Conservation (phyloP, 768 basidiomycete genomes). For the Rhodotorula kratochvilovae region DNA sequence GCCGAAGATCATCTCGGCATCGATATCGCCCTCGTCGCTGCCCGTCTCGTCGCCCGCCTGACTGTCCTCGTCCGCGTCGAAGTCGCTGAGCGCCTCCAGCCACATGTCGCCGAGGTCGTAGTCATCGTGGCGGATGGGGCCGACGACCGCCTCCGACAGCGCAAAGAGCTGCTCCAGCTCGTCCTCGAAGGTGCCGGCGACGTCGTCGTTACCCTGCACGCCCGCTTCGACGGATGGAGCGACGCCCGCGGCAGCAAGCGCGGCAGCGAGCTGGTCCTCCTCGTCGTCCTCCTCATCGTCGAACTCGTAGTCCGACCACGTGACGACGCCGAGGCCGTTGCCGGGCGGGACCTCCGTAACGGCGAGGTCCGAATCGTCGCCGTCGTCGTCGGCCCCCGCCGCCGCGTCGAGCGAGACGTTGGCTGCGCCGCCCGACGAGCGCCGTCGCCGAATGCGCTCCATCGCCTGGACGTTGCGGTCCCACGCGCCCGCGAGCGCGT, state of each 20-base stretch:
- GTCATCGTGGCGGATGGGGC: conserved; percentile 28
- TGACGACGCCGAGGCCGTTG: conserved; percentile 35
- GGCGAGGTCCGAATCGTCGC: conserved; percentile 28
- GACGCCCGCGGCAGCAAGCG: neutral
- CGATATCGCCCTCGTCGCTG: conserved; percentile 13
- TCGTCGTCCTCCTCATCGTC: conserved; percentile 18
- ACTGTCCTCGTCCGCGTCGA: conserved; percentile 1
- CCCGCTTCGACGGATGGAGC: neutral
- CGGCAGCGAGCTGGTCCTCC: conserved; percentile 1
- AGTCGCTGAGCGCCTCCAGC: conserved; percentile 29
- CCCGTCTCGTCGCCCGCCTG: conserved; percentile 13
- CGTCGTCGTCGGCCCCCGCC: neutral
- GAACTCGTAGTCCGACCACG: conserved; percentile 36
- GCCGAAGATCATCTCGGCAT: conserved; percentile 30
- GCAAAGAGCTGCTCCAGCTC: conserved; percentile 37
- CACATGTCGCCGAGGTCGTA: conserved; percentile 30
- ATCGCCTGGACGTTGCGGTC: conserved; percentile 20
- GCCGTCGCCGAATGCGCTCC: conserved; percentile 12
- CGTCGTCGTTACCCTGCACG: neutral
- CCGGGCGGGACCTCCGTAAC: conserved; percentile 32
- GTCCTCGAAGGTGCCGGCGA: conserved; percentile 30
- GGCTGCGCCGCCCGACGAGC: neutral
- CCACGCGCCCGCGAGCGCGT: conserved; percentile 13
- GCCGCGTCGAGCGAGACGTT: conserved; percentile 7
- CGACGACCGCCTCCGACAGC: conserved; percentile 33